Evolutionary conservation across 2,329 filamentous ascomycete genomes (phyloP).

Genomic region (Penicillium sp.): DNA sequence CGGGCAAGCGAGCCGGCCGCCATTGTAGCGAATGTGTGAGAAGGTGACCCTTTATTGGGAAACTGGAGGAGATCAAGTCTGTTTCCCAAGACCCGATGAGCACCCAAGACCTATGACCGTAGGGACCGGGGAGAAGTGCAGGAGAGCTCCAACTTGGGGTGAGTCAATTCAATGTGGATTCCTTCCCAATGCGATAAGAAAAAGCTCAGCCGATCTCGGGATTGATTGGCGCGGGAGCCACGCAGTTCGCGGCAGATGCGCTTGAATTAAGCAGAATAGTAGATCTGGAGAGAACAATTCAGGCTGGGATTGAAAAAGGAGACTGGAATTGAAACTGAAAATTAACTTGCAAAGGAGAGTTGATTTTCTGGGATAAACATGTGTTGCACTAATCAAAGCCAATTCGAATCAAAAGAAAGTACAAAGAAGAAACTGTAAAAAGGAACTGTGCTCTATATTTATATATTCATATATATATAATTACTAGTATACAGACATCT

Average conservation of each 20-base stretch:
- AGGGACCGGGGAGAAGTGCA: background rate
- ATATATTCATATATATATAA: too few relatives aligned
- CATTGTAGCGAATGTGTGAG: constrained; percentile 36
- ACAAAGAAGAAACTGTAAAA: too few relatives aligned
- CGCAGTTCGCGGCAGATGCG: background rate
- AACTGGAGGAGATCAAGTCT: background rate
- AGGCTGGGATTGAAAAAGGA: too few relatives aligned
- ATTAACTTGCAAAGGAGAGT: too few relatives aligned
- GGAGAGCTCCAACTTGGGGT: background rate
- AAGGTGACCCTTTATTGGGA: constrained; percentile 29
- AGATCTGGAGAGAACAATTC: too few relatives aligned
- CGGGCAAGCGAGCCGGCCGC: constrained; percentile 36
- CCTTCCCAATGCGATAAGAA: constrained; percentile 10
- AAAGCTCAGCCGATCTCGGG: constrained; percentile 26
- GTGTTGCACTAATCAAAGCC: too few relatives aligned
- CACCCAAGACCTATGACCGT: background rate
- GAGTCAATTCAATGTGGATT: background rate
- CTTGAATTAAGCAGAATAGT: background rate
- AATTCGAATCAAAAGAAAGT: too few relatives aligned
- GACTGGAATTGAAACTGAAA: too few relatives aligned
- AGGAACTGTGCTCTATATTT: too few relatives aligned
- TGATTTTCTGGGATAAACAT: too few relatives aligned
- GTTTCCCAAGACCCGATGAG: constrained; percentile 4
- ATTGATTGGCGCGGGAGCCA: constrained; percentile 14
- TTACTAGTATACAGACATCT: background rate